Evolutionary conservation across 78 protist species (phyloP).

Genomic region (Dictyostelium firmibasis): DNA sequence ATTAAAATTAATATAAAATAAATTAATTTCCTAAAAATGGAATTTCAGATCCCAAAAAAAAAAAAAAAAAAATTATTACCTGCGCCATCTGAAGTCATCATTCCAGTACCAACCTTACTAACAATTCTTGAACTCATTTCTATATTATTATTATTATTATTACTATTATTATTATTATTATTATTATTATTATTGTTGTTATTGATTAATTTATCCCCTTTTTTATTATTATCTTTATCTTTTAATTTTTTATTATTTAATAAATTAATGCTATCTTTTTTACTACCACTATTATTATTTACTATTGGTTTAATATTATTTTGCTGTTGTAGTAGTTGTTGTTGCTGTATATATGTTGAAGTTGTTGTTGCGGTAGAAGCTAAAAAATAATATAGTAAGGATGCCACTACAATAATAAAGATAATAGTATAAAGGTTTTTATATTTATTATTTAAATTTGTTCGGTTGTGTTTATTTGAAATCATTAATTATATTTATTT

Average conservation of each 20-base stretch:
- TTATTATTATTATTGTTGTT: background rate
- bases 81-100: conserved; percentile 3
- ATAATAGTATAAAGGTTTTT: background rate
- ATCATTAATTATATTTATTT: background rate
- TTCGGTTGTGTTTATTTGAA: background rate
- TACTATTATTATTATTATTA: background rate
- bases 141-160: background rate
- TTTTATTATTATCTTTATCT: background rate
- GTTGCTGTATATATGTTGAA: background rate
- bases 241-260: background rate
- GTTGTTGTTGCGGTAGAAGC: background rate
- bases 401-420: background rate
- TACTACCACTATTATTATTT: background rate
- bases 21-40: background rate
- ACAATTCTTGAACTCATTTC: background rate
- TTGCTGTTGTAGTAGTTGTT: background rate
- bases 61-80: background rate
- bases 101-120: background rate
- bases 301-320: background rate
- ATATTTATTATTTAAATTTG: background rate
- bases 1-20: background rate
- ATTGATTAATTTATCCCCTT: too few species aligned
- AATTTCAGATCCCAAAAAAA: too few species aligned
- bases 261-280: background rate
- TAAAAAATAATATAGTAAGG: background rate